Evolutionary conservation across 2,329 filamentous ascomycete species (phyloP).

Genomic region (Scortechinia acanthostroma): DNA sequence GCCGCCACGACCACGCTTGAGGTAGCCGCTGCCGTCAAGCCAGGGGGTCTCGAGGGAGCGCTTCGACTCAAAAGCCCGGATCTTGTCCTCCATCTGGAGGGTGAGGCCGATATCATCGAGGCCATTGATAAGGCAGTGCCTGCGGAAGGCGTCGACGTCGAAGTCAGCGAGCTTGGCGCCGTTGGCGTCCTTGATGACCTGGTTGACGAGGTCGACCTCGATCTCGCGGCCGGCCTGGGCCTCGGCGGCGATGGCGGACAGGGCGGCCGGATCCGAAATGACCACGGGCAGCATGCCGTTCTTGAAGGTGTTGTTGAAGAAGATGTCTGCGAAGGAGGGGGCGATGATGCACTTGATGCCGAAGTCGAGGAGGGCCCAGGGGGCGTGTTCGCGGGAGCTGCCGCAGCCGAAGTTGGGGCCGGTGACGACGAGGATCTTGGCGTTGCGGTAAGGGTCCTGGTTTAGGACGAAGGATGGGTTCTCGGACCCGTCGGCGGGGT

Average conservation of each 20-base stretch:
- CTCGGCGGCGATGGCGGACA: slow-evolving; percentile 69
- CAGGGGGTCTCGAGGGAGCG: slow-evolving; percentile 76
- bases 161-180: slow-evolving; percentile 73
- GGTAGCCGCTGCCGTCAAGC: slow-evolving; percentile 80
- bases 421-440: slow-evolving; percentile 87
- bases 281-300: slow-evolving; percentile 93
- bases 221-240: slow-evolving; percentile 75
- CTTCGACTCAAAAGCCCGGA: slow-evolving; percentile 72
- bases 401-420: slow-evolving; percentile 95
- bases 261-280: slow-evolving; percentile 58
- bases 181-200: slow-evolving; percentile 69
- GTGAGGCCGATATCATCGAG: slow-evolving; percentile 94
- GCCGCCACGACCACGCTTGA: slow-evolving; percentile 51
- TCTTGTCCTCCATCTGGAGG: slow-evolving; percentile 86
- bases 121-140: slow-evolving; percentile 87
- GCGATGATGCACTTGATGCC: slow-evolving; percentile 92
- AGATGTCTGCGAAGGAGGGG: slow-evolving; percentile 84
- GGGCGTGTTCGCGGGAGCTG: slow-evolving; percentile 85
- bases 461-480: slow-evolving; percentile 84
- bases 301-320: slow-evolving; percentile 99
- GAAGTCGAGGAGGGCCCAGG: slow-evolving; percentile 94
- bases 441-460: slow-evolving; percentile 72
- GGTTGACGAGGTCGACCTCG: slow-evolving; percentile 81
- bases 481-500: slow-evolving; percentile 64
- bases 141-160: slow-evolving; percentile 86